Percentiles rank a stretch among this genome's conserved stretches.
Conservation (phyloP, 768 basidiomycete species). For the Candolleomyces aberdarensis region DNA sequence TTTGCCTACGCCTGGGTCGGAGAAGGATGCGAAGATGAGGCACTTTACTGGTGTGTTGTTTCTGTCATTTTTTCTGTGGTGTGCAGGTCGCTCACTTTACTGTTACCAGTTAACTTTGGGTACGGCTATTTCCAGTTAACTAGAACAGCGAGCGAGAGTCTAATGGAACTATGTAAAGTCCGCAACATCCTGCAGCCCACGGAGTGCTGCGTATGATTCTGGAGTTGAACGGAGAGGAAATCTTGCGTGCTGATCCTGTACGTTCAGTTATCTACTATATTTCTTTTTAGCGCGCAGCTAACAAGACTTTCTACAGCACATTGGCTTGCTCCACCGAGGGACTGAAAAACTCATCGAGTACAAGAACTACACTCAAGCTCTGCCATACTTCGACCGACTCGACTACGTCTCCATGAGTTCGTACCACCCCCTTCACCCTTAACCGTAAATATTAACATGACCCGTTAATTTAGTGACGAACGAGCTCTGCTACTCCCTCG, state of each 20-base stretch:
- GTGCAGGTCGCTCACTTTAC: not conserved
- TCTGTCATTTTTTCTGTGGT: conserved; percentile 9
- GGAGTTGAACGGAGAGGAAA: conserved; percentile 96
- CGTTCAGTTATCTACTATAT: conserved; percentile 18
- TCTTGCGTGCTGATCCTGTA: conserved; percentile 82
- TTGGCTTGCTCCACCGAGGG: conserved; percentile 94
- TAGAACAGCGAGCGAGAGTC: not conserved
- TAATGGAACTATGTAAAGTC: conserved; percentile 40
- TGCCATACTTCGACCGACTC: conserved; percentile 98
- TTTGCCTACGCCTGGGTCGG: conserved; percentile 66
- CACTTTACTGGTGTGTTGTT: conserved; percentile 83
- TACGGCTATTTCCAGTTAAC: not conserved
- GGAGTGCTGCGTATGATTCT: conserved; percentile 97
- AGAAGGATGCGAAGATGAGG: conserved; percentile 77
- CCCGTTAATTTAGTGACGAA: conserved; percentile 77
- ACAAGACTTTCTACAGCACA: conserved; percentile 54
- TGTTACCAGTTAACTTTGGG: conserved; percentile 84
- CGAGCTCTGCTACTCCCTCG: conserved; percentile 94
- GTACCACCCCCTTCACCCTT: conserved; percentile 23
- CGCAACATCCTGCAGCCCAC: conserved; percentile 98
- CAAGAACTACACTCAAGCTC: conserved; percentile 96
- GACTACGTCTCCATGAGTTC: conserved; percentile 99
- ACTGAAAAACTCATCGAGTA: conserved; percentile 99
- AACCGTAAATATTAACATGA: conserved; percentile 3
- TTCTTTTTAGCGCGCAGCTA: not conserved